Evolutionary conservation across 345 rosid species (phyloP).

Genomic region (Chamaenerion angustifolium): DNA sequence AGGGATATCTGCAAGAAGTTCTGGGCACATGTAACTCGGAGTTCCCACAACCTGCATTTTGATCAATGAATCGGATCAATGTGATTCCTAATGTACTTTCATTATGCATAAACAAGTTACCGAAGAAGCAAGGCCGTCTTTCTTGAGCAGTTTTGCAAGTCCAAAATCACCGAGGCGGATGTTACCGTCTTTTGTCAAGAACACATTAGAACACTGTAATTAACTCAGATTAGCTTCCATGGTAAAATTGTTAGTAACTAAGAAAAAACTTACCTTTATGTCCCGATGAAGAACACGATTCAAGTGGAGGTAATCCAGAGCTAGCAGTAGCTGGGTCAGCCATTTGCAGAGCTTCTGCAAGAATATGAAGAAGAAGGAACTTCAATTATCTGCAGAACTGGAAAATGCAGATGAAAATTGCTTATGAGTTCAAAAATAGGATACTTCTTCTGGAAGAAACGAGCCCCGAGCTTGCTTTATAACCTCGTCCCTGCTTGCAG

Average conservation of each 20-base stretch:
- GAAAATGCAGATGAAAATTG: too few species aligned
- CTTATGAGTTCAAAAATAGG: background rate
- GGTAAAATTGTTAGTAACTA: slow-evolving; percentile 4
- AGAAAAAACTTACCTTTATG: slow-evolving; percentile 49
- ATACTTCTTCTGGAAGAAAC: slow-evolving; percentile 74
- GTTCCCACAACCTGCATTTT: slow-evolving; percentile 65
- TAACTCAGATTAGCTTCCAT: slow-evolving; percentile 2
- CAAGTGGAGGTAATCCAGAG: slow-evolving; percentile 86
- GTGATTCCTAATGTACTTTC: too few species aligned
- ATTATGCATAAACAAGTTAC: slow-evolving; percentile 14
- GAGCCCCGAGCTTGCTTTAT: slow-evolving; percentile 78
- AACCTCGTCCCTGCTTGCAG: slow-evolving; percentile 51
- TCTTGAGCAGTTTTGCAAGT: slow-evolving; percentile 74
- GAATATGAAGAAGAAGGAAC: background rate
- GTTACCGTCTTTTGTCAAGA: slow-evolving; percentile 72
- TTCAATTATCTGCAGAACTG: too few species aligned
- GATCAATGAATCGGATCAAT: too few species aligned
- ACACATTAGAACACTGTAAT: slow-evolving; percentile 86
- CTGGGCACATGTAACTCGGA: slow-evolving; percentile 93
- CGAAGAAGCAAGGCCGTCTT: slow-evolving; percentile 76
- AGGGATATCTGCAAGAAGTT: slow-evolving; percentile 81
- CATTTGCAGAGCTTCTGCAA: slow-evolving; percentile 86
- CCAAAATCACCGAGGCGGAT: slow-evolving; percentile 92
- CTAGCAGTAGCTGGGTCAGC: slow-evolving; percentile 83
- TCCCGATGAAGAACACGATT: slow-evolving; percentile 92